Percentiles rank a stretch among this genome's conserved stretches.
Conservation (phyloP, 129 eudicot species). For the Tagetes erecta region DNA sequence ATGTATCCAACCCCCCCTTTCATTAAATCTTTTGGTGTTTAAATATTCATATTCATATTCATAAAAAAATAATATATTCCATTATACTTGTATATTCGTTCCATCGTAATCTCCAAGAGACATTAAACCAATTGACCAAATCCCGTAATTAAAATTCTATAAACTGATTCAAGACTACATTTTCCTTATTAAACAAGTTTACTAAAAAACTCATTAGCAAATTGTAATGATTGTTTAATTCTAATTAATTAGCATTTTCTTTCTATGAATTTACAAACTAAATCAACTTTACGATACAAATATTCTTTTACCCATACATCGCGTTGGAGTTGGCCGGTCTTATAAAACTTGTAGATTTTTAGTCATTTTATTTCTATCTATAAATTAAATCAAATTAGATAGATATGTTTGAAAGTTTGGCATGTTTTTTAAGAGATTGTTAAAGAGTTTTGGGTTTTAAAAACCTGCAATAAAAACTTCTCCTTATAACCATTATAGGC, state of each 20-base stretch:
- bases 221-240: background rate
- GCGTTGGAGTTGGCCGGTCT: too few relatives aligned
- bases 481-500: too few relatives aligned
- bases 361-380: too few relatives aligned
- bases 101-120: background rate
- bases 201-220: background rate
- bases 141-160: background rate
- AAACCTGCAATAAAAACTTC: too few relatives aligned
- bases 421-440: too few relatives aligned
- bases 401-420: too few relatives aligned
- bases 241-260: background rate
- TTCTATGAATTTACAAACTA: background rate
- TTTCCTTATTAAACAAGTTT: background rate
- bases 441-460: too few relatives aligned
- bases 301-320: too few relatives aligned
- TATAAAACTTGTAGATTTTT: too few relatives aligned
- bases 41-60: background rate
- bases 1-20: constrained; percentile 25
- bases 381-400: too few relatives aligned
- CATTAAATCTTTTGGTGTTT: background rate
- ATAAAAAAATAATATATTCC: background rate
- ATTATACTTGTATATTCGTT: background rate
- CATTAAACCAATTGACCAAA: background rate
- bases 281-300: too few relatives aligned
- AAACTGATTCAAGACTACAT: background rate